Base-by-base conservation (phyloP, 1,284 basidiomycete genomes). In the Afroboletus lepidellus region DNA sequence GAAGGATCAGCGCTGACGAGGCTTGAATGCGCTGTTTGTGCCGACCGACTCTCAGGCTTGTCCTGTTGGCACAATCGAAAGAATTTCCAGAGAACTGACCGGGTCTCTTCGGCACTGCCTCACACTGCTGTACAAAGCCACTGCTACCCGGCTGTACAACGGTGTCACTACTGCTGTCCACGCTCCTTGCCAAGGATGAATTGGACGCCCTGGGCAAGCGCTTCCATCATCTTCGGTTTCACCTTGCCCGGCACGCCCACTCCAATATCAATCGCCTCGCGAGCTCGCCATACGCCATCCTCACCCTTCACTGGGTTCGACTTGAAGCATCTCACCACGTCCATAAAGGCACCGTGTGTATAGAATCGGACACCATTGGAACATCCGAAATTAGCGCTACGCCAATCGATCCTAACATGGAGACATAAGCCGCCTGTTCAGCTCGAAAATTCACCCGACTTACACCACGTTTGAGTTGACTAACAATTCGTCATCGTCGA, bases 381-480 rank as follows among this genome's bases (percentile, higher is more conserved):
- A 50, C 37, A 62, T 15, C 72, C 72, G 34, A 73, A 73, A 34
- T 72, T 59, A 7, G 56, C 59, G 3, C 60, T 49, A 23, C 60
- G 55, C 72, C 69, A 70, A 30, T 71, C 61, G 33, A 72, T 50
- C 37, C 60, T 57, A 27, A 42, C 3, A 18, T 3, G 8, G 9
- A 24, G 45, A 30, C 23, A 29, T 49, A 2, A 54, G 24, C 24
- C 8, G 15, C 25, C 2, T 15, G 27, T 11, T 32, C 6, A 8
- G 7, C 2, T 25, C 27, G 20, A 24, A 3, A 2, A 24, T 27
- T 25, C 2, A 1, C 3, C 8, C 13, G 3, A 49, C 70, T 46
- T 29, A 72, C 71, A 55, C 47, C 11, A 56, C n/a, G 34, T 65
- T 65, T 1, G 71, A 73, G 47, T 73, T 72, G 24, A 73, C 58